These are phyloP conservation scores for Amyloporia xantha DNA, from an alignment of 768 basidiomycete genomes.

Conservation along the genomic window DNA sequence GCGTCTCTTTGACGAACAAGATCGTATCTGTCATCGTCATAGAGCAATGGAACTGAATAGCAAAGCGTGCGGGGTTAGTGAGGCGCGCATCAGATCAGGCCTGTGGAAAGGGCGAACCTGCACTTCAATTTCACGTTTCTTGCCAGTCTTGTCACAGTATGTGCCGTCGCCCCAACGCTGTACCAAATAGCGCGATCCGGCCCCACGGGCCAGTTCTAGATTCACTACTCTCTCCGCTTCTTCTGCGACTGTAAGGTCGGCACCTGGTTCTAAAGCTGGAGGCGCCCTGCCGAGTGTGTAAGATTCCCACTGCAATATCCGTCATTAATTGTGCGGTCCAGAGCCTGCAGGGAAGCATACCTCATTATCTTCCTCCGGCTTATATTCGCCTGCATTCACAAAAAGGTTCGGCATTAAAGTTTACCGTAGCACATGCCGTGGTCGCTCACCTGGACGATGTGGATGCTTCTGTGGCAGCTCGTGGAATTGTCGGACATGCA, in stretches of 20 bases:
- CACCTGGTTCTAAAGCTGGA: slow-evolving; percentile 47
- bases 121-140: slow-evolving; percentile 85
- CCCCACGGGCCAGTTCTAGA: slow-evolving; percentile 70
- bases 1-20: slow-evolving; percentile 86
- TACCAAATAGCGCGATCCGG: slow-evolving; percentile 86
- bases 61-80: slow-evolving; percentile 7
- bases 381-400: slow-evolving; percentile 50
- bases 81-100: background rate
- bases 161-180: slow-evolving; percentile 92
- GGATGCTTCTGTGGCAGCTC: slow-evolving; percentile 63
- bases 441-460: slow-evolving; percentile 51
- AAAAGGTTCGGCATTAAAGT: slow-evolving; percentile 8
- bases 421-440: background rate
- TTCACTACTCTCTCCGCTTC: slow-evolving; percentile 58
- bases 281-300: slow-evolving; percentile 76
- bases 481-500: slow-evolving; percentile 93
- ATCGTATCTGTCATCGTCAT: slow-evolving; percentile 91
- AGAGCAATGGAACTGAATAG: slow-evolving; percentile 84
- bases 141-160: slow-evolving; percentile 86
- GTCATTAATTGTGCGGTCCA: slow-evolving; percentile 4
- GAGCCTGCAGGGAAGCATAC: slow-evolving; percentile 43
- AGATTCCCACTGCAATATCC: slow-evolving; percentile 52
- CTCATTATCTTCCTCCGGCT: slow-evolving; percentile 81
- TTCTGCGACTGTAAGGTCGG: slow-evolving; percentile 60
- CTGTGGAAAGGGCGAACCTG: slow-evolving; percentile 60